These are phyloP conservation scores for Harrya chromipes DNA, from an alignment of 768 basidiomycete genomes.

Conservation along the genomic window DNA sequence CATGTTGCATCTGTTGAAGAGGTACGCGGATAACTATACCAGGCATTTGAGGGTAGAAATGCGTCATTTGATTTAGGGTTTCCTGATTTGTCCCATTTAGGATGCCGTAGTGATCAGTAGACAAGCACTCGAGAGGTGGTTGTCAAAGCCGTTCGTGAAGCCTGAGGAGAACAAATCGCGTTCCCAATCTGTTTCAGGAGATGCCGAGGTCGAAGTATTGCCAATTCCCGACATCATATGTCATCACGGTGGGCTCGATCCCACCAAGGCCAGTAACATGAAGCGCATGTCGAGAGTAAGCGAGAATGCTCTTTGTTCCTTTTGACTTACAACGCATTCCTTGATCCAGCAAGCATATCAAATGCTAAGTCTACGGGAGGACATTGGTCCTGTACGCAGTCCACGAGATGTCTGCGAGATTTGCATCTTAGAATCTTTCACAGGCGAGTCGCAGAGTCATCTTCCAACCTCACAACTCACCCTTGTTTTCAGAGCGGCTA, in stretches of 20 bases:
- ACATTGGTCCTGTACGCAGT: constrained; percentile 48
- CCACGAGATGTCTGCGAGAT: constrained; percentile 54
- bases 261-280: constrained; percentile 55
- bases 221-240: constrained; percentile 54
- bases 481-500: constrained; percentile 49
- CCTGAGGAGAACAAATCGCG: constrained; percentile 19
- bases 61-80: constrained; percentile 5
- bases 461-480: neutral
- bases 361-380: constrained; percentile 34
- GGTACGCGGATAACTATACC: constrained; percentile 35
- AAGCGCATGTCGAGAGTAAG: constrained; percentile 63
- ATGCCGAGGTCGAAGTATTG: constrained; percentile 20
- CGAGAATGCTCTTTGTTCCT: neutral
- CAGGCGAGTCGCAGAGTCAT: constrained; percentile 39
- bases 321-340: neutral
- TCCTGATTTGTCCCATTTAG: constrained; percentile 31
- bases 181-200: constrained; percentile 14
- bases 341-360: constrained; percentile 21
- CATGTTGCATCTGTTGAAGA: constrained; percentile 42
- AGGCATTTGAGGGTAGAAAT: constrained; percentile 4
- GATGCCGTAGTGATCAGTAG: constrained; percentile 59
- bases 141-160: constrained; percentile 38
- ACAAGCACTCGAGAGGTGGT: constrained; percentile 58
- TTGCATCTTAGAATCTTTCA: constrained; percentile 58
- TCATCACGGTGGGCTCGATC: constrained; percentile 59